Evolutionary conservation across 345 rosid genomes (phyloP).

Genomic region (Carallia brachiata): DNA sequence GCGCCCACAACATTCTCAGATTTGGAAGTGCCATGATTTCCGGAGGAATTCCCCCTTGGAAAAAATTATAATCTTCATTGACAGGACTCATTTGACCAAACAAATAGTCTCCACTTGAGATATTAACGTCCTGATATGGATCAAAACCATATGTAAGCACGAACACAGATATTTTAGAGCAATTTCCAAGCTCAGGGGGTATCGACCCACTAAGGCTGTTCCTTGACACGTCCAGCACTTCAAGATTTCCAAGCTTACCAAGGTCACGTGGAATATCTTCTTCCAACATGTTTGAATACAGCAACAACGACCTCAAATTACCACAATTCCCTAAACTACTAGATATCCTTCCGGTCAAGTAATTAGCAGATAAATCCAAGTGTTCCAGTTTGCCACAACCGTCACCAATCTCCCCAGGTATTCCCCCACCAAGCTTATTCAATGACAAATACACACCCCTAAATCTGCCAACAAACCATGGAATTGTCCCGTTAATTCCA

Average conservation of each 20-base stretch:
- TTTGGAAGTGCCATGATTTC: slow-evolving; percentile 60
- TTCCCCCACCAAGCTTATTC: slow-evolving; percentile 53
- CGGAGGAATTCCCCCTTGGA: slow-evolving; percentile 64
- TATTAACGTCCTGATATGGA: slow-evolving; percentile 39
- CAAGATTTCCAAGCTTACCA: slow-evolving; percentile 69
- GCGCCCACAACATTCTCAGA: slow-evolving; percentile 83
- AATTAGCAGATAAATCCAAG: slow-evolving; percentile 85
- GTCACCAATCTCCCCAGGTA: slow-evolving; percentile 65
- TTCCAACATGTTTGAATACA: slow-evolving; percentile 73
- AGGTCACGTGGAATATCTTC: slow-evolving; percentile 65
- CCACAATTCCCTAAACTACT: slow-evolving; percentile 63
- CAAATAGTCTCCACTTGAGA: slow-evolving; percentile 36
- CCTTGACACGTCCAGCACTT: slow-evolving; percentile 84
- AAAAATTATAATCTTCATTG: slow-evolving; percentile 73
- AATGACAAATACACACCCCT: slow-evolving; percentile 60
- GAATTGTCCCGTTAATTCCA: slow-evolving; percentile 64
- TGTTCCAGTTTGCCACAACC: slow-evolving; percentile 68
- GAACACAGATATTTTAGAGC: slow-evolving; percentile 62
- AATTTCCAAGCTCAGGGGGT: slow-evolving; percentile 75
- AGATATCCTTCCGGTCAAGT: slow-evolving; percentile 63
- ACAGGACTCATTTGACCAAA: slow-evolving; percentile 35
- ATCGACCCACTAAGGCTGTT: slow-evolving; percentile 70
- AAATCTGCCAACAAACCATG: slow-evolving; percentile 60
- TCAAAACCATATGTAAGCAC: slow-evolving; percentile 65
- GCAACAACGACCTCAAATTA: slow-evolving; percentile 53